Evolutionary conservation across 2,329 filamentous ascomycete species (phyloP), one percentile per base, ranked within the genome.

Genomic region (Botrytis squamosa): DNA sequence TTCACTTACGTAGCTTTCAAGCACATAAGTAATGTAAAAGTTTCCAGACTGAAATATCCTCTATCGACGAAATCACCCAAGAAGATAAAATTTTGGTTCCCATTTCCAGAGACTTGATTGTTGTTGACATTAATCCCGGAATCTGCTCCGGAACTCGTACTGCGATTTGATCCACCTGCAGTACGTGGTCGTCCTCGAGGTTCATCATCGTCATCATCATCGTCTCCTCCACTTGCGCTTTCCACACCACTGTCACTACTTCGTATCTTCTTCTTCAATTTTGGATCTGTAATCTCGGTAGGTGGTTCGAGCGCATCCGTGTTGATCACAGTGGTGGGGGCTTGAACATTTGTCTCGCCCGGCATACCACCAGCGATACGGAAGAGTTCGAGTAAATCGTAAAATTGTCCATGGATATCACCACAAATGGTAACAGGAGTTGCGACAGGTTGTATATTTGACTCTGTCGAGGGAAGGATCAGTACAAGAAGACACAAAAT

Each of bases 331-430:
- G 90, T 89, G 14, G 91, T 90, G 25, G 92, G 91, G 22, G 88
- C 85, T 80, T 94, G 88, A 40, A 90, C 87, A 75, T 91, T 88
- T 57, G 89, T 88, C 79, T 97, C 93, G 79, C 94, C 94, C 18
- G 96, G 96, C 93, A 98, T 98, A 77, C 96, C 96, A 75, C 96
- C 96, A 65, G 95, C 94, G 59, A 99, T 95, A 71, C 95, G 92
- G 84, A 99, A 99, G 68, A 99, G 90, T 85, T 99, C 96, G 75
- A 98, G 90, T 16, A 99, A 87, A 83, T 99, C 96, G 84, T 99
- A 98, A 83, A 98, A 98, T 84, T 99, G 96, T 79, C 96, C 96
- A 84, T 99, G 96, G 76, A 99, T 98, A 82, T 99, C 96, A 81
- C 96, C 96, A 81, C 96, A 98, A 76, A 99, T 92, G 8, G 96